phyloP scores from a whole-genome alignment of 495 filamentous ascomycete species.

The Pyrenula massariospora region DNA sequence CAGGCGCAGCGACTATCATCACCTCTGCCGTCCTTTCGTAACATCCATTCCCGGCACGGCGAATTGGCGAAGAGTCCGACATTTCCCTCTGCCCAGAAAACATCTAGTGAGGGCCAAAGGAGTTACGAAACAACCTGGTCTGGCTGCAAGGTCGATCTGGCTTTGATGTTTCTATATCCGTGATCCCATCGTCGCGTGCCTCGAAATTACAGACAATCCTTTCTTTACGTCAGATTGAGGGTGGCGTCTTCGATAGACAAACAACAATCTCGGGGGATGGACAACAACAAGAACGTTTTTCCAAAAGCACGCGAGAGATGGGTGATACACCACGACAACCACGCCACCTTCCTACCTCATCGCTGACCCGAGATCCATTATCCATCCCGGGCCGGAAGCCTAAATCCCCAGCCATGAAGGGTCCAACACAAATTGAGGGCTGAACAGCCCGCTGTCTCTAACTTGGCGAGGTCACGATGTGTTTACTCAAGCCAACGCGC shows the following conservation, averaged over 20 bases:
- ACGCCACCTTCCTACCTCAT: background rate
- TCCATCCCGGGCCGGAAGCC: background rate
- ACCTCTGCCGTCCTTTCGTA: background rate
- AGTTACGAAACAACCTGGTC: background rate
- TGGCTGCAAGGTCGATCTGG: background rate
- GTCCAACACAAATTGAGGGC: no score
- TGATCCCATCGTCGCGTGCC: background rate
- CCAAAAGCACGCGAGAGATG: background rate
- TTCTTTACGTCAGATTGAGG: background rate
- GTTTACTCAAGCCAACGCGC: no score
- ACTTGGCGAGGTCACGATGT: no score
- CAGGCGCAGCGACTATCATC: background rate
- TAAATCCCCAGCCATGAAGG: background rate
- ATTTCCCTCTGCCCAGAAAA: background rate
- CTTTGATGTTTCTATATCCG: background rate
- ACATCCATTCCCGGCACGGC: background rate
- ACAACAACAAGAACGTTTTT: background rate
- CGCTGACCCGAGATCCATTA: background rate
- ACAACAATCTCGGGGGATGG: background rate
- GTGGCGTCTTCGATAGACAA: background rate
- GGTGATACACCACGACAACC: background rate
- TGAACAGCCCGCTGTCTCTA: no score
- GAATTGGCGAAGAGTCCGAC: background rate
- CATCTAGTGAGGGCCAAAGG: background rate
- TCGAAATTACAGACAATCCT: background rate